Evolutionary conservation across 2,329 filamentous ascomycete genomes (phyloP).

Genomic region (Venturiaceae sp.): DNA sequence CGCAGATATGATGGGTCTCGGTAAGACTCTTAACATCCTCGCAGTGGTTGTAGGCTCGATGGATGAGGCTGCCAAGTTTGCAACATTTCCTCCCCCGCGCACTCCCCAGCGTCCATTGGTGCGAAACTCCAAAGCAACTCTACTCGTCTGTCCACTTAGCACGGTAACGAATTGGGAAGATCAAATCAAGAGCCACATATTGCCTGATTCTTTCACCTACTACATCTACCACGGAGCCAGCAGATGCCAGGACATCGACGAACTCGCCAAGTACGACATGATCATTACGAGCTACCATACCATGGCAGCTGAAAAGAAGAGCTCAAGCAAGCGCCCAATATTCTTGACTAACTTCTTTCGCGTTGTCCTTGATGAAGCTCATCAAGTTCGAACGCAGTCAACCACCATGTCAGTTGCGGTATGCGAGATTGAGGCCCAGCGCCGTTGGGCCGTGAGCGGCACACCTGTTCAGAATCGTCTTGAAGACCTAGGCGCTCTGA

Average conservation of each 20-base stretch:
- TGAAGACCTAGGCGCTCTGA: constrained; percentile 77
- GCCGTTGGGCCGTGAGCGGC: constrained; percentile 94
- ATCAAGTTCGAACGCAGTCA: constrained; percentile 79
- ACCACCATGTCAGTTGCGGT: constrained; percentile 80
- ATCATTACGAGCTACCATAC: constrained; percentile 92
- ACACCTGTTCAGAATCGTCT: constrained; percentile 92
- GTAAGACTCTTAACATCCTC: constrained; percentile 63
- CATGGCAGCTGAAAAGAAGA: constrained; percentile 60
- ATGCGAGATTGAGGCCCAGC: constrained; percentile 65
- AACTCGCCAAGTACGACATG: constrained; percentile 66
- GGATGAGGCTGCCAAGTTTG: constrained; percentile 54
- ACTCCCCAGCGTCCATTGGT: constrained; percentile 23
- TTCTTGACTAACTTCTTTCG: constrained; percentile 78
- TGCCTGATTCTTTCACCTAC: constrained; percentile 52
- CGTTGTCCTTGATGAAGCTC: constrained; percentile 88
- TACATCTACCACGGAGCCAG: constrained; percentile 82
- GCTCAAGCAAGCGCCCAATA: constrained; percentile 52
- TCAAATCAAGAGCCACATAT: constrained; percentile 77
- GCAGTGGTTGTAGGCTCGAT: constrained; percentile 63
- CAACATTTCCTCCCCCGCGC: constrained; percentile 38
- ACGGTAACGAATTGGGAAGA: constrained; percentile 83
- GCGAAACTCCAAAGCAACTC: constrained; percentile 66
- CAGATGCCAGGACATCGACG: constrained; percentile 50
- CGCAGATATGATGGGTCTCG: constrained; percentile 42
- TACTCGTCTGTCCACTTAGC: constrained; percentile 82